Conservation (phyloP, 371 early-diverging fungal species). For the Nematocida displodere region DNA sequence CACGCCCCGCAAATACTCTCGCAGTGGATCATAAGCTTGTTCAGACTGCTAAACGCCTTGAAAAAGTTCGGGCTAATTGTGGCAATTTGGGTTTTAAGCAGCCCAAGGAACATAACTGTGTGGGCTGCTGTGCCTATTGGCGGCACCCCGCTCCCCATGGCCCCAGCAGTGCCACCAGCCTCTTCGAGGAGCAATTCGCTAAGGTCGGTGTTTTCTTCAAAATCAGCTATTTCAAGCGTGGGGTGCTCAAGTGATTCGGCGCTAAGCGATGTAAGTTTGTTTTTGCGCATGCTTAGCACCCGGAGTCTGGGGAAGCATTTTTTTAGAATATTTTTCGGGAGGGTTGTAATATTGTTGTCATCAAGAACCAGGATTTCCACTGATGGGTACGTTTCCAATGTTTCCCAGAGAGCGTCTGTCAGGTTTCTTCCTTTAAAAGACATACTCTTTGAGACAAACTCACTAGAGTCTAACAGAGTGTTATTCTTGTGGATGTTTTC, state of each 20-base stretch:
- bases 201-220: slow-evolving; percentile 9
- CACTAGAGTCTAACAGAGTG: background rate
- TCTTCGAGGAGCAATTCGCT: background rate
- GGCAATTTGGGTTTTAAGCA: background rate
- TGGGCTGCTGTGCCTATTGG: background rate
- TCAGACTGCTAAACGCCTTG: background rate
- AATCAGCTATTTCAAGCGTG: slow-evolving; percentile 24
- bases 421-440: slow-evolving; percentile 38
- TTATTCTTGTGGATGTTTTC: slow-evolving; percentile 26
- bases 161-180: background rate
- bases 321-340: slow-evolving; percentile 7
- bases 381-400: background rate
- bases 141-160: background rate
- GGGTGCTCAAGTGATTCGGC: slow-evolving; percentile 31
- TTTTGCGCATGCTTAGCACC: slow-evolving; percentile 25
- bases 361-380: slow-evolving; percentile 50
- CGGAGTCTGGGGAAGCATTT: slow-evolving; percentile 33
- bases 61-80: slow-evolving; percentile 3
- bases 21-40: slow-evolving; percentile 12
- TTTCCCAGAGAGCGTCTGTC: slow-evolving; percentile 18
- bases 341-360: slow-evolving; percentile 28
- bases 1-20: slow-evolving; percentile 43
- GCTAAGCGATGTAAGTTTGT: background rate
- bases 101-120: slow-evolving; percentile 14
- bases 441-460: slow-evolving; percentile 24